Evolutionary conservation across 768 basidiomycete genomes (phyloP), one percentile per base, ranked within the genome.

Genomic region (Termitomyces sp.): DNA sequence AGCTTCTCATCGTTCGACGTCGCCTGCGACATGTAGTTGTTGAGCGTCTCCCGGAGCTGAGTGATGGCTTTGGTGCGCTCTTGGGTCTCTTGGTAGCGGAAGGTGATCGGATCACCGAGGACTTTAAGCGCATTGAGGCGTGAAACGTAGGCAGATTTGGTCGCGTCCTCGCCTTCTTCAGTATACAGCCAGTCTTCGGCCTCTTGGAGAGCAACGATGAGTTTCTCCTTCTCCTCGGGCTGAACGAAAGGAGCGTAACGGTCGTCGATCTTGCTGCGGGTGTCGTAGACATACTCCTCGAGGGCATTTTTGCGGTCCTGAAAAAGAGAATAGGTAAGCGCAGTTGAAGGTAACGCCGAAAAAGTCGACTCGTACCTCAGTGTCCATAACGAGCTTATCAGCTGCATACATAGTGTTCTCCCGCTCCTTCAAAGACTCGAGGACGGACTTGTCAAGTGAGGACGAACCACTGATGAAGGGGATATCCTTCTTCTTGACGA

Each of bases 201-300:
- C 64, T 88, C 88, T 60, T 83, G 79, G 37, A 96, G 81, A 49
- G 86, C 83, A 20, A 70, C 75, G 34, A 93, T 79, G 42, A 98
- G 85, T 63, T 84, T 85, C 63, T 84, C 73, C 79, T 95, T 96
- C 77, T 98, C 96, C 12, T 78, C 73, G 0, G 86, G 53, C 69
- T 89, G 83, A 56, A 90, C 91, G 74, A 81, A 98, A 12, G 84
- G 52, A 17, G 88, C 87, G 70, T 92, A 97, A 55, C 90, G 86
- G 51, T 89, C 92, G 42, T 98, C 96, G 62, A 99, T 84, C 79
- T 97, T 96, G 75, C 85, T 80, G 43, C 95, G 91, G 70, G 83
- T 94, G 74, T 98, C 96, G 77, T 98, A 98, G 60, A 98, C 91
- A 79, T 96, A 98, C 77, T 98, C 97, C 78, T 99, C 96, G 14